phyloP scores from a whole-genome alignment of 345 rosid genomes.

The Diplotaxis tenuifolia region DNA sequence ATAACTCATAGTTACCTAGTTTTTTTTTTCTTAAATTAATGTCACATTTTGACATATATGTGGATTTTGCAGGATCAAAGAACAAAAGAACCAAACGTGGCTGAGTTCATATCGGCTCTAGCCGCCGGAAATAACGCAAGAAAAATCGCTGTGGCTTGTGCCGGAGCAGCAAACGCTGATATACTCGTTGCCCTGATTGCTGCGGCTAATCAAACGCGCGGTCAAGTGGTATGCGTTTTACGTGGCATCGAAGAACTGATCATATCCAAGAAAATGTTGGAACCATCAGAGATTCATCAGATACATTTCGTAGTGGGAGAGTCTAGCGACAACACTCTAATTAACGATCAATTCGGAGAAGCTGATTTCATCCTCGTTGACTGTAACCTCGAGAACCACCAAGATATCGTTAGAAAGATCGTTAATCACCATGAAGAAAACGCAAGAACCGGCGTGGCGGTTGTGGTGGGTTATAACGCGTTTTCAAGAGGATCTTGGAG shows the following conservation, averaged over 20 bases:
- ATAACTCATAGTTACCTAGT: not conserved
- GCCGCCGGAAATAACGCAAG: conserved; percentile 77
- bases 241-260: conserved; percentile 39
- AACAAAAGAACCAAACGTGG: conserved; percentile 62
- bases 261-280: conserved; percentile 39
- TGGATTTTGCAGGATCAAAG: conserved; percentile 49
- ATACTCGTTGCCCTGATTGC: conserved; percentile 58
- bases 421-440: conserved; percentile 24
- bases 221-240: conserved; percentile 66
- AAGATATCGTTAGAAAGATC: conserved; percentile 46
- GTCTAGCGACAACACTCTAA: conserved; percentile 37
- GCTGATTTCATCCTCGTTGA: conserved; percentile 78
- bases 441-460: conserved; percentile 42
- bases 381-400: conserved; percentile 61
- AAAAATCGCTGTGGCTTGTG: conserved; percentile 60
- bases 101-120: conserved; percentile 73
- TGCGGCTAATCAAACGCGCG: conserved; percentile 73
- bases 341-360: conserved; percentile 46
- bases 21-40: conserved; percentile 1
- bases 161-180: conserved; percentile 45
- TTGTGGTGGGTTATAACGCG: conserved; percentile 73
- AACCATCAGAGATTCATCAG: conserved; percentile 41
- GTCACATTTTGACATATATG: conserved; percentile 18
- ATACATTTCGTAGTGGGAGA: conserved; percentile 60
- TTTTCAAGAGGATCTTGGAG: conserved; percentile 58